Evolutionary conservation across 495 filamentous ascomycete genomes (phyloP).

Genomic region (Penicillium coprophilum): DNA sequence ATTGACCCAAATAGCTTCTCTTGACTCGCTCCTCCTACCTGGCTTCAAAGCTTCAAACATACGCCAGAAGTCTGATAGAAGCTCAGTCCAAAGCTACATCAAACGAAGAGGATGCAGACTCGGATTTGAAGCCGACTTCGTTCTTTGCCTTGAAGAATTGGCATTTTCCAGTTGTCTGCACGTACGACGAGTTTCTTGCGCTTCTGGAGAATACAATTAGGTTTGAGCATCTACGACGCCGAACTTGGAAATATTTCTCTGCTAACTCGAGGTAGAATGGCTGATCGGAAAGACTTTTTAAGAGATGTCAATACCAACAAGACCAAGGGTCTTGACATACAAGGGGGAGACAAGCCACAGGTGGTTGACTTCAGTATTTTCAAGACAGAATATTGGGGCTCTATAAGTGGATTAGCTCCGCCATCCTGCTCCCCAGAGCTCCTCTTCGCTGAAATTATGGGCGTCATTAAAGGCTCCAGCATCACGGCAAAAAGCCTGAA

Average conservation of each 20-base stretch:
- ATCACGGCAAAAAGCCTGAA: slow-evolving; percentile 16
- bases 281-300: slow-evolving; percentile 18
- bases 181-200: slow-evolving; percentile 37
- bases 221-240: background rate
- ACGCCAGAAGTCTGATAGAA: slow-evolving; percentile 36
- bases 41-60: slow-evolving; percentile 33
- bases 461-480: slow-evolving; percentile 43
- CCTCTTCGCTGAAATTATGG: slow-evolving; percentile 48
- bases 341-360: slow-evolving; percentile 1
- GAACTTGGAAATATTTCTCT: background rate
- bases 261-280: slow-evolving; percentile 9
- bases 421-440: slow-evolving; percentile 25
- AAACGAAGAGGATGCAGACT: background rate
- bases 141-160: slow-evolving; percentile 28
- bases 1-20: slow-evolving; percentile 30
- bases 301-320: background rate
- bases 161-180: slow-evolving; percentile 44
- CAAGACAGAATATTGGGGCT: slow-evolving; percentile 41
- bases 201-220: slow-evolving; percentile 33
- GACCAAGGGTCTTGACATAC: background rate
- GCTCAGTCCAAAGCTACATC: background rate
- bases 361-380: slow-evolving; percentile 39
- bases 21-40: slow-evolving; percentile 40
- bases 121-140: slow-evolving; percentile 7
- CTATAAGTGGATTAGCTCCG: slow-evolving; percentile 24